These are phyloP conservation scores for Daedaleopsis nitida DNA, from an alignment of 768 basidiomycete species.

Conservation along the genomic window DNA sequence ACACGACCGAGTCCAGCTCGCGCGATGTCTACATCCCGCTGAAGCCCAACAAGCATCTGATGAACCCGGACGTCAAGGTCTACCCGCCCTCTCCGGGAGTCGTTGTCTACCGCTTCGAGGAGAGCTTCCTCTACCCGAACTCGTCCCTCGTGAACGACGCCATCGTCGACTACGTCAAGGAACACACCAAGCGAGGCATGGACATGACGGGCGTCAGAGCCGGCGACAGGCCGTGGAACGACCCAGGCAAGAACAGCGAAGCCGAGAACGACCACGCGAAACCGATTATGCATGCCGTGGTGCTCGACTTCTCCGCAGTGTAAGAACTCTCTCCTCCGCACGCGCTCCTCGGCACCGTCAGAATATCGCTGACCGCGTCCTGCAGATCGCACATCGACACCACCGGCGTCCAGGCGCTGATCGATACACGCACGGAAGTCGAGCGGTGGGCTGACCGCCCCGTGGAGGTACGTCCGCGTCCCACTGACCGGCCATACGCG, in stretches of 20 bases:
- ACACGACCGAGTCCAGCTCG: constrained; percentile 33
- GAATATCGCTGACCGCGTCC: background rate
- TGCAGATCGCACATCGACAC: constrained; percentile 85
- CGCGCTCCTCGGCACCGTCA: constrained; percentile 2
- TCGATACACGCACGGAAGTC: constrained; percentile 82
- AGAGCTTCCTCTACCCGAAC: constrained; percentile 87
- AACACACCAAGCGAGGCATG: constrained; percentile 70
- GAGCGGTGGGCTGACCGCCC: constrained; percentile 81
- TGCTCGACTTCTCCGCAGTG: constrained; percentile 90
- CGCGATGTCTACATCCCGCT: constrained; percentile 91
- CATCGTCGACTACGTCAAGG: constrained; percentile 81
- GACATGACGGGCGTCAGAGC: constrained; percentile 65
- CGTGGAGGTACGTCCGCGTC: constrained; percentile 44
- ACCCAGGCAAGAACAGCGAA: constrained; percentile 66
- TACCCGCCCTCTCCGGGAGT: constrained; percentile 82
- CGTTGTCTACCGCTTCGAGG: constrained; percentile 88
- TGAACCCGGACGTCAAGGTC: constrained; percentile 72
- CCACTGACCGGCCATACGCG: too few species aligned
- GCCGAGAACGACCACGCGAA: constrained; percentile 47
- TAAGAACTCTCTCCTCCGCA: constrained; percentile 34
- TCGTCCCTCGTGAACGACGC: constrained; percentile 65
- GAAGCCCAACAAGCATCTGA: constrained; percentile 51
- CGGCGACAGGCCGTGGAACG: constrained; percentile 90
- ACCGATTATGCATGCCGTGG: constrained; percentile 78
- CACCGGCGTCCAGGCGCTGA: constrained; percentile 85